These are phyloP conservation scores for Sarocladium brachiariae DNA, from an alignment of 2,329 filamentous ascomycete genomes.

Conservation along the genomic window DNA sequence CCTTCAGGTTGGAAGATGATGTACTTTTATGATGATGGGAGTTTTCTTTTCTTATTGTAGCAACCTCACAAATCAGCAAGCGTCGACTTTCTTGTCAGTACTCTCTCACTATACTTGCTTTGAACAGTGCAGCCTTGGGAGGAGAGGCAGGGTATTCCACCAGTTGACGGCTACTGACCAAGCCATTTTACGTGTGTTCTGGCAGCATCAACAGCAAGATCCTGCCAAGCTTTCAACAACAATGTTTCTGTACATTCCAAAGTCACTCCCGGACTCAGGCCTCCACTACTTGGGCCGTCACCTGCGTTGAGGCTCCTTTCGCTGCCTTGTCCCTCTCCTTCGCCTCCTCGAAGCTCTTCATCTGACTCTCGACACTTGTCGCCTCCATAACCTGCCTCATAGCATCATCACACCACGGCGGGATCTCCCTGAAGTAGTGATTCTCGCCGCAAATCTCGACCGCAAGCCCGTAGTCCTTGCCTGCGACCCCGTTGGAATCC, in stretches of 20 bases:
- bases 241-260: too few relatives aligned
- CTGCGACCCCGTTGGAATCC: constrained; percentile 19
- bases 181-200: too few relatives aligned
- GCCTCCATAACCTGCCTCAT: constrained; percentile 18
- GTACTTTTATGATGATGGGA: neutral
- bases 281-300: neutral
- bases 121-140: too few relatives aligned
- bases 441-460: constrained; percentile 24
- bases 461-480: constrained; percentile 18
- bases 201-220: too few relatives aligned
- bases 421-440: constrained; percentile 23
- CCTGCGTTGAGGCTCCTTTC: neutral
- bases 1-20: neutral
- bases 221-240: neutral
- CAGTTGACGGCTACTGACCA: too few relatives aligned
- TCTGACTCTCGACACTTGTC: constrained; percentile 17
- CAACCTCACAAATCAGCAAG: neutral
- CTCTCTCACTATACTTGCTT: too few relatives aligned
- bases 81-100: neutral
- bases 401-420: constrained; percentile 19
- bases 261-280: neutral
- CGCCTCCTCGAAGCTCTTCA: constrained; percentile 13
- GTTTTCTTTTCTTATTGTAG: neutral
- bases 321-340: constrained; percentile 9
- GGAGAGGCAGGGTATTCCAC: too few relatives aligned